Evolutionary conservation across 371 early-diverging fungal species (phyloP).

Genomic region (Mortierella sp.): DNA sequence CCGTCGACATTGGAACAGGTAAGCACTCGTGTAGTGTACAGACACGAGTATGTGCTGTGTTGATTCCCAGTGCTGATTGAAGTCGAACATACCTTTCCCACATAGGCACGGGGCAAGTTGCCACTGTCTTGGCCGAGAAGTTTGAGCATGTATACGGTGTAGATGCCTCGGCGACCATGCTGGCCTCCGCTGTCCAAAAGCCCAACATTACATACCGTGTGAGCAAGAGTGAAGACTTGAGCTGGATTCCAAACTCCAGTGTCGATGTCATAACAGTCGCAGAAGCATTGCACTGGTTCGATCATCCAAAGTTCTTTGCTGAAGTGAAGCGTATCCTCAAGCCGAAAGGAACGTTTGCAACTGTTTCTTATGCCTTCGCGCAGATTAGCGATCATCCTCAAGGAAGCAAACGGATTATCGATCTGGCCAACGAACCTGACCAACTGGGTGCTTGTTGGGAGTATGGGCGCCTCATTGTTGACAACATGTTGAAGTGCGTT

Average conservation of each 20-base stretch:
- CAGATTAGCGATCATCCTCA: slow-evolving; percentile 56
- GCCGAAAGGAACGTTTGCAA: slow-evolving; percentile 73
- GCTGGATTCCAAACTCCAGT: slow-evolving; percentile 30
- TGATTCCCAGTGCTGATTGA: too few species aligned
- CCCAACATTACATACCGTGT: slow-evolving; percentile 63
- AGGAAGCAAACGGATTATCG: slow-evolving; percentile 44
- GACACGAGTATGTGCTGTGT: too few species aligned
- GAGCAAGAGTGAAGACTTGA: slow-evolving; percentile 60
- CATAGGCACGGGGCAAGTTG: slow-evolving; percentile 61
- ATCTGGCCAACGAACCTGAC: slow-evolving; percentile 50
- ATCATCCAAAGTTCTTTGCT: slow-evolving; percentile 63
- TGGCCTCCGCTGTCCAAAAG: slow-evolving; percentile 54
- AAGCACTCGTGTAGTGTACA: neutral
- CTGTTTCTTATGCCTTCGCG: slow-evolving; percentile 68
- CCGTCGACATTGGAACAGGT: slow-evolving; percentile 65
- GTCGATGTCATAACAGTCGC: slow-evolving; percentile 71
- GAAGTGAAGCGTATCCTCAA: slow-evolving; percentile 75
- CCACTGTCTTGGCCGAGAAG: slow-evolving; percentile 56
- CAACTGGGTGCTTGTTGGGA: slow-evolving; percentile 54
- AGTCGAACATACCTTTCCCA: neutral
- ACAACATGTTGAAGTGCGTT: slow-evolving; percentile 56
- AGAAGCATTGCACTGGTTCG: slow-evolving; percentile 77
- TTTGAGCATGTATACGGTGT: slow-evolving; percentile 64
- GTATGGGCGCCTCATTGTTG: slow-evolving; percentile 39
- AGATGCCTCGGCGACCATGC: slow-evolving; percentile 63